These are phyloP conservation scores for Lasiodiplodia citricola DNA, from an alignment of 2,329 filamentous ascomycete species.

Conservation along the genomic window DNA sequence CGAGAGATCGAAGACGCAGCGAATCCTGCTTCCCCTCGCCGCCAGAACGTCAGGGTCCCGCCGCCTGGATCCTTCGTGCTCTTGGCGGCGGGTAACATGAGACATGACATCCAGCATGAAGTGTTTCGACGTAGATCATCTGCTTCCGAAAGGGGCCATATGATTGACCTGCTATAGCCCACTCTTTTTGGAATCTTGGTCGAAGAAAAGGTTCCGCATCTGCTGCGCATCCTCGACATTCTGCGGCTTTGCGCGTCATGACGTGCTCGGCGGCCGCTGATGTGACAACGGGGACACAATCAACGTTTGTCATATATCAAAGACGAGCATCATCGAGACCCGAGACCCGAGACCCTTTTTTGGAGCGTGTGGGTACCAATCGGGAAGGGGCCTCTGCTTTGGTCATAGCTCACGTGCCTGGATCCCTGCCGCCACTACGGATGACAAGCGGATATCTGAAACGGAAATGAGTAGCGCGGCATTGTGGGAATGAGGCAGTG, in stretches of 20 bases:
- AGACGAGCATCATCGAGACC: neutral
- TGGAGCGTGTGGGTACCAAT: neutral
- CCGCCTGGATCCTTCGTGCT: neutral
- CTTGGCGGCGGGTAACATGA: slow-evolving; percentile 6
- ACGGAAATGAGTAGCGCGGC: neutral
- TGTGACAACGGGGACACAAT: neutral
- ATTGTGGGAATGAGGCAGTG: neutral
- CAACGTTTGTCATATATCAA: slow-evolving; percentile 10
- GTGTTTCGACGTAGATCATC: slow-evolving; percentile 18
- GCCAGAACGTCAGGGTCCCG: neutral
- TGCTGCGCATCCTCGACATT: neutral
- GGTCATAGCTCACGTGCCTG: neutral
- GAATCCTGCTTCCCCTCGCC: neutral
- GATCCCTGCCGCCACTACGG: neutral
- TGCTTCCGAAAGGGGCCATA: neutral
- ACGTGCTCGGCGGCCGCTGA: neutral
- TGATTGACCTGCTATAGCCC: slow-evolving; percentile 2
- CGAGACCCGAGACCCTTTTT: neutral
- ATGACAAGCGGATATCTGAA: slow-evolving; percentile 16
- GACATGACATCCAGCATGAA: slow-evolving; percentile 5
- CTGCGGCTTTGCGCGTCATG: neutral
- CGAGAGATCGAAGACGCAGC: slow-evolving; percentile 3
- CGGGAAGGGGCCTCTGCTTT: slow-evolving; percentile 11
- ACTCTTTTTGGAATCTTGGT: neutral
- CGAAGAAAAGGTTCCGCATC: neutral